Evolutionary conservation across 306 rosid species (phyloP), one percentile per base, ranked within the genome.

Genomic region (Abrus pulchellus): DNA sequence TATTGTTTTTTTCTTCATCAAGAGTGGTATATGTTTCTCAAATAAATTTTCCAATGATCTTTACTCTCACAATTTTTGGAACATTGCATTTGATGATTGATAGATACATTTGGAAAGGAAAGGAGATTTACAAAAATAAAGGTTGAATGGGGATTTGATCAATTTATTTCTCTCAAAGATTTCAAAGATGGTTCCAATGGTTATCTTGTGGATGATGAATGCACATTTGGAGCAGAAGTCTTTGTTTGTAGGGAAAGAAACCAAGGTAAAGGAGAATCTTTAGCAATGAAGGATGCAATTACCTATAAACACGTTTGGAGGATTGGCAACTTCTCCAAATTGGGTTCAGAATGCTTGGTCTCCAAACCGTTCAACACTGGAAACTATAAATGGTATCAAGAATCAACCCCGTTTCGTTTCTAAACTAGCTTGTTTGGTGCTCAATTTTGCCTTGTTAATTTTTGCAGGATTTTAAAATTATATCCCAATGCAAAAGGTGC

Each of bases 221-320:
- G 91, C 49, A 90, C 86, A 70, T 84, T 93, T 64, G 93, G 97
- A 65, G 93, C 90, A 65, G 94, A 91, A 77, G 92, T 89, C 8
- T 90, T 82, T 82, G 88, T 93, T 57, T 72, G 86, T 80, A 89
- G 76, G 59, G 94, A 90, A 84, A 85, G 80, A 61, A 76, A 59
- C 81, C 73, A 0, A 14, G 81, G 80, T 7, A 82, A 76, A 85
- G 89, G 97, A 77, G 91, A 93, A 67, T 83, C 86, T 61, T 77
- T 91, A 10, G 62, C 74, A 1, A 87, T 91, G 50, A 88, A 85
- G 85, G 87, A 90, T n/a, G 76, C 74, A 59, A 44, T 50, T 13
- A 6, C 55, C 44, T 64, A 76, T 86, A 86, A 86, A 77, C 85
- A 88, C 71, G 20, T 28, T 67, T 14, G 83, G 91, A 85, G 81